These are phyloP conservation scores for Ascochyta lentis DNA, from an alignment of 2,329 filamentous ascomycete species.

Conservation along the genomic window DNA sequence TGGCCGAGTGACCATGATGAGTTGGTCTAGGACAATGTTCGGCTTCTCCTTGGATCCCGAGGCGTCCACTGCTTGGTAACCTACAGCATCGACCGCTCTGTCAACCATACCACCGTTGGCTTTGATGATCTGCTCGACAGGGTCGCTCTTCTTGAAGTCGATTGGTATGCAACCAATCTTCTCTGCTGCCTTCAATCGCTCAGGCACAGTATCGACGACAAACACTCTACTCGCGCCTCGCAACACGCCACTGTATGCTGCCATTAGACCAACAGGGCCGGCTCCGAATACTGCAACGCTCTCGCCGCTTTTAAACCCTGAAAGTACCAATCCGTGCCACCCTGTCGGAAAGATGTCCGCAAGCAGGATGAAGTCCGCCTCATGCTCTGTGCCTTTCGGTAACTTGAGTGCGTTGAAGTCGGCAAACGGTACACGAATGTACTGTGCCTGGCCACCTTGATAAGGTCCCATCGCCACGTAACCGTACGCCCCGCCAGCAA, in stretches of 20 bases:
- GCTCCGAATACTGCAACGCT: slow-evolving; percentile 70
- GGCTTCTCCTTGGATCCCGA: slow-evolving; percentile 66
- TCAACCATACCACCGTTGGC: slow-evolving; percentile 68
- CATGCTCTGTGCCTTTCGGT: slow-evolving; percentile 66
- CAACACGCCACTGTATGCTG: slow-evolving; percentile 67
- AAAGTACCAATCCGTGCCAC: slow-evolving; percentile 64
- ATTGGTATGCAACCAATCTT: slow-evolving; percentile 69
- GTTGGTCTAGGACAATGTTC: slow-evolving; percentile 68
- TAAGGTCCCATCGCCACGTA: slow-evolving; percentile 68
- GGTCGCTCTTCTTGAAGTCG: slow-evolving; percentile 66
- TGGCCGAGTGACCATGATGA: slow-evolving; percentile 67
- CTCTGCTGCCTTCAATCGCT: slow-evolving; percentile 64
- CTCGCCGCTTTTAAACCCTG: slow-evolving; percentile 67
- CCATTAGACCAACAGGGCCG: slow-evolving; percentile 69
- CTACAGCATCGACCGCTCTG: slow-evolving; percentile 69
- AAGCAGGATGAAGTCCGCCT: slow-evolving; percentile 64
- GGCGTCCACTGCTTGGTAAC: slow-evolving; percentile 66
- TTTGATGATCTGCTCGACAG: slow-evolving; percentile 66
- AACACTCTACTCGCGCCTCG: slow-evolving; percentile 68
- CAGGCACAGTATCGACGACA: slow-evolving; percentile 68
- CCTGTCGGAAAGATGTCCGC: slow-evolving; percentile 60
- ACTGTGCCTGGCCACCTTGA: slow-evolving; percentile 67
- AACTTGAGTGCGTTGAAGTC: slow-evolving; percentile 71
- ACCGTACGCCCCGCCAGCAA: slow-evolving; percentile 66
- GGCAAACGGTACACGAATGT: slow-evolving; percentile 68